Evolutionary conservation across 2,329 filamentous ascomycete genomes (phyloP).

Genomic region (Fusarium sp.): DNA sequence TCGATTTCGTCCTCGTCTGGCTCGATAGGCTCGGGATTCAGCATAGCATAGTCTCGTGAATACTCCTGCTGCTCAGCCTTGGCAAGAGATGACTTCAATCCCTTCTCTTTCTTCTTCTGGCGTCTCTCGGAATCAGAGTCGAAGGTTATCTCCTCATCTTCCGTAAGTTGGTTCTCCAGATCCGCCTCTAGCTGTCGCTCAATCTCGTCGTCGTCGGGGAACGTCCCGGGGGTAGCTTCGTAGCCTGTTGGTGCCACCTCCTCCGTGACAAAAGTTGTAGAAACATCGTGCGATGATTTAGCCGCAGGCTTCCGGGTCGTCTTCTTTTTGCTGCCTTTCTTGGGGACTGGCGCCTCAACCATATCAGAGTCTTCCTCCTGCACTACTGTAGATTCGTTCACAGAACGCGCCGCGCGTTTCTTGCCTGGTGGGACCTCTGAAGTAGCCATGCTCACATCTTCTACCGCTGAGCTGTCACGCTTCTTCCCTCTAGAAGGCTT

Average conservation of each 20-base stretch:
- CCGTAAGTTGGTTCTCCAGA: constrained; percentile 67
- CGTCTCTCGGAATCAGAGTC: constrained; percentile 61
- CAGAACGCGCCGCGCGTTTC: constrained; percentile 65
- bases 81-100: constrained; percentile 48
- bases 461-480: constrained; percentile 70
- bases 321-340: constrained; percentile 54
- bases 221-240: constrained; percentile 53
- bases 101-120: constrained; percentile 49
- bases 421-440: constrained; percentile 67
- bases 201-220: constrained; percentile 73
- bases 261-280: constrained; percentile 64
- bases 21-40: constrained; percentile 61
- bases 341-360: constrained; percentile 52
- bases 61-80: constrained; percentile 46
- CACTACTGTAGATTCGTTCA: constrained; percentile 56
- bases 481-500: constrained; percentile 69
- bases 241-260: constrained; percentile 64
- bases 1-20: constrained; percentile 63
- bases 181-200: constrained; percentile 75
- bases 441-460: constrained; percentile 59
- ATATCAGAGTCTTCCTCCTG: constrained; percentile 57
- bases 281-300: constrained; percentile 54
- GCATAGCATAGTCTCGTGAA: constrained; percentile 62
- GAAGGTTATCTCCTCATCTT: constrained; percentile 63
- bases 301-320: constrained; percentile 57